Evolutionary conservation across 345 rosid genomes (phyloP).

Genomic region (Melastoma malabathricum): DNA sequence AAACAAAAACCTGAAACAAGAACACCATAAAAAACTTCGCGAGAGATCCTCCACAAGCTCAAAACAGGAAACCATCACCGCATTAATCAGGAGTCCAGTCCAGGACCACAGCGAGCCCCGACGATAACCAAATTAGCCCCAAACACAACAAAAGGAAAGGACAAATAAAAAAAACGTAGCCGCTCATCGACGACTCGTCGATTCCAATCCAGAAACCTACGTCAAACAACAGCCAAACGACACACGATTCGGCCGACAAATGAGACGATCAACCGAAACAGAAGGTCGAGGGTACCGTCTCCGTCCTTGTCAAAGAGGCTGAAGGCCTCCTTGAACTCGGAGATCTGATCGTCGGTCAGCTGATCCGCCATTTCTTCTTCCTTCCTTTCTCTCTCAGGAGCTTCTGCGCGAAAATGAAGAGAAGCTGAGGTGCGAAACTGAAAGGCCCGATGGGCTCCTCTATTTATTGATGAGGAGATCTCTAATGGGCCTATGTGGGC

Average conservation of each 20-base stretch:
- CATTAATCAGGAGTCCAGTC: too few relatives aligned
- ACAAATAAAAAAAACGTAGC: background rate
- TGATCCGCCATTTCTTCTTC: conserved; percentile 18
- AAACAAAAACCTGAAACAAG: too few relatives aligned
- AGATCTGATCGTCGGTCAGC: conserved; percentile 27
- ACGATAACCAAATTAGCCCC: too few relatives aligned
- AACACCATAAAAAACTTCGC: too few relatives aligned
- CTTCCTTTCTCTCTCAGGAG: background rate
- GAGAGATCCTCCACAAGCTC: too few relatives aligned
- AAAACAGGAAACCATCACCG: too few relatives aligned
- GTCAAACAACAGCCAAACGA: background rate
- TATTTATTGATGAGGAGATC: background rate
- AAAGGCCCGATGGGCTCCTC: background rate
- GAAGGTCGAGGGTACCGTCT: conserved; percentile 17
- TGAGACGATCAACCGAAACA: background rate
- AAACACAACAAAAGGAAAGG: too few relatives aligned
- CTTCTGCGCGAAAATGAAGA: background rate
- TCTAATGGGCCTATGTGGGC: too few relatives aligned
- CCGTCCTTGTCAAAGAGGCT: conserved; percentile 33
- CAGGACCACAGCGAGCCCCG: too few relatives aligned
- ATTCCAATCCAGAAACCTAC: too few relatives aligned
- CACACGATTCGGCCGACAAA: background rate
- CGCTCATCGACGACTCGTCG: background rate
- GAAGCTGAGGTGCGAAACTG: background rate
- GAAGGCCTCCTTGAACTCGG: conserved; percentile 31